A percentile compares a stretch with the other conserved stretches of the same genome.
Evolutionary conservation across 1,139 yeast species (phyloP).

Genomic region (Pichia sorboxylosa): DNA sequence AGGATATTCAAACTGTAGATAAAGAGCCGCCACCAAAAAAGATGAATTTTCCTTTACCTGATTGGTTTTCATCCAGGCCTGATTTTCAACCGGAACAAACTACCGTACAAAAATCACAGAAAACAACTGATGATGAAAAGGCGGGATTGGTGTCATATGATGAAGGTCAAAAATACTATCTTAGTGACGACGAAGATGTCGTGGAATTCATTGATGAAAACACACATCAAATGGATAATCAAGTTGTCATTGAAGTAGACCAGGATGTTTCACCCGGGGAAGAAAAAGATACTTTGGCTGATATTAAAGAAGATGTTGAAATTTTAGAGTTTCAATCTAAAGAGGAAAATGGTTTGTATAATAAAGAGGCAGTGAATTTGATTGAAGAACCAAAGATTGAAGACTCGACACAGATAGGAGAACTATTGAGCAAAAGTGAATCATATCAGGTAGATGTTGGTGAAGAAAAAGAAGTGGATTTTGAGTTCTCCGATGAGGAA

Average conservation of each 20-base stretch:
- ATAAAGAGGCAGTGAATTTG: neutral
- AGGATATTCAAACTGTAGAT: no score
- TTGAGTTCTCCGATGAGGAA: slow-evolving; percentile 67
- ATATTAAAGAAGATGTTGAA: neutral
- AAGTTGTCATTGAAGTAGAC: neutral
- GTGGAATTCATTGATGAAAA: slow-evolving; percentile 4
- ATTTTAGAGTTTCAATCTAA: neutral
- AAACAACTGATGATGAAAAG: slow-evolving; percentile 32
- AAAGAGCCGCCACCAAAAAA: no score
- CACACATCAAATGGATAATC: neutral
- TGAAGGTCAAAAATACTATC: slow-evolving; percentile 30
- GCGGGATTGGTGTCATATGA: slow-evolving; percentile 41
- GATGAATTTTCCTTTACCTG: slow-evolving; percentile 12
- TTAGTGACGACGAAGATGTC: slow-evolving; percentile 9
- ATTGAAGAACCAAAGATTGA: neutral
- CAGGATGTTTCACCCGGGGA: neutral
- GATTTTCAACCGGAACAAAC: neutral
- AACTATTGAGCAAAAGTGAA: neutral
- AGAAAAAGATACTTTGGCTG: neutral
- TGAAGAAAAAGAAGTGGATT: slow-evolving; percentile 29
- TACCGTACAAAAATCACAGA: neutral
- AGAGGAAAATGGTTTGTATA: neutral
- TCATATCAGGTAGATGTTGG: no score
- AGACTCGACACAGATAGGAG: neutral
- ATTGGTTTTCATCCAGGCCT: slow-evolving; percentile 11